Base-by-base conservation (phyloP, 2,329 filamentous ascomycete species). In the Diaporthe amygdali region DNA sequence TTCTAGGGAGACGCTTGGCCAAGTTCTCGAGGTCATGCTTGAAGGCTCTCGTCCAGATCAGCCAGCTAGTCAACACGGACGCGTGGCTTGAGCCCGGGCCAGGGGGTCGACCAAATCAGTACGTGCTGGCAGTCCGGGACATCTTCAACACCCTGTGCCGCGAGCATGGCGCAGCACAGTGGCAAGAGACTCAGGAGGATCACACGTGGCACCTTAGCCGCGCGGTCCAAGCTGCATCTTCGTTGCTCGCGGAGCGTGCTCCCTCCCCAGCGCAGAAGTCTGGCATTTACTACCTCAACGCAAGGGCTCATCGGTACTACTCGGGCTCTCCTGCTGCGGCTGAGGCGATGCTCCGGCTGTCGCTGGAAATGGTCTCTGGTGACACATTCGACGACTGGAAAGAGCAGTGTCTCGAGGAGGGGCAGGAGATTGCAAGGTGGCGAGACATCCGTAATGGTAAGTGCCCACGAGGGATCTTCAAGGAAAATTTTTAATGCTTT, bases 381-480 rank as follows among this genome's bases (percentile, higher is more conserved):
- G 59, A 64, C 27, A 44, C 44, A 5, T 49, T 49, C 9, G 44
- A 49, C 5, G 44, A 64, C 17, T 49, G 44, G 44, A 49, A 49
- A n/a, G 44, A 49, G 41, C 59, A 49, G 44, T 64, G 59, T 41
- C 59, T 64, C 1, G 59, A 64, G 59, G 59, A 64, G n/a, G 59
- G 20, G n/a, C 44, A 64, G 27, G 44, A 64, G 59, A 49, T 64
- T 22, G 44, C 30, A 5, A 27, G 30, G 4, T 64, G 59, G 59
- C 25, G 34, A 3, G 30, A 6, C 14, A 37, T 49, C 37, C 44
- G 59, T 4, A 49, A 20, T 12, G 59, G 59, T 49, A 34, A 1
- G 41, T 6, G 14, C 1, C 17, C 1, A 3, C 8, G 1, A 2
- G 8, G 3, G 14, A 12, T 3, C 3, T 2, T 6, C 22, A 9